A percentile compares a stretch with the other conserved stretches of the same genome.
These are phyloP conservation scores for Plasmopara halstedii DNA, from an alignment of 352 stramenopile genomes.

Conservation along the genomic window DNA sequence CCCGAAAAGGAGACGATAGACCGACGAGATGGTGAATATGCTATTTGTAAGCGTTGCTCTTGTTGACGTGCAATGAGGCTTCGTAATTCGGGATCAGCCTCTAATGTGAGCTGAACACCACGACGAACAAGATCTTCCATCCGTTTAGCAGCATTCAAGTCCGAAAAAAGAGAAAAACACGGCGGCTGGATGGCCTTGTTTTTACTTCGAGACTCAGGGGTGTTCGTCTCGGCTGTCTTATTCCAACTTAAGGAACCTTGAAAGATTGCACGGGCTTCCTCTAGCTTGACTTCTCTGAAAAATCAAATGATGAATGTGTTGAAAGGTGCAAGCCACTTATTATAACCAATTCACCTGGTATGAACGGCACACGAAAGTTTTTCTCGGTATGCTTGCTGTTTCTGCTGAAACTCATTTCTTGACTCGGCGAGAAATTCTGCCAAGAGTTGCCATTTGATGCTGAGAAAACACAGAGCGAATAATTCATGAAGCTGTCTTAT, in stretches of 20 bases:
- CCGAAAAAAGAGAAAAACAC: slow-evolving; percentile 49
- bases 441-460: slow-evolving; percentile 55
- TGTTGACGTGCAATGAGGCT: slow-evolving; percentile 41
- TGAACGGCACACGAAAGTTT: slow-evolving; percentile 42
- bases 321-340: neutral
- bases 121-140: slow-evolving; percentile 57
- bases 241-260: slow-evolving; percentile 43
- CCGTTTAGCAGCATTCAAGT: slow-evolving; percentile 12
- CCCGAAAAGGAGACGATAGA: slow-evolving; percentile 21
- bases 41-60: slow-evolving; percentile 15
- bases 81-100: slow-evolving; percentile 51
- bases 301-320: neutral
- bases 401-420: slow-evolving; percentile 36
- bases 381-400: slow-evolving; percentile 42
- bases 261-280: slow-evolving; percentile 66
- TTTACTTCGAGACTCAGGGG: slow-evolving; percentile 3
- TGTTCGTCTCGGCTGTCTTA: slow-evolving; percentile 5
- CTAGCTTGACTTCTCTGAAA: slow-evolving; percentile 46
- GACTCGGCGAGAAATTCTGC: slow-evolving; percentile 32
- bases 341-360: slow-evolving; percentile 22
- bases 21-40: slow-evolving; percentile 17
- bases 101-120: slow-evolving; percentile 61
- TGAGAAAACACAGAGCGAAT: slow-evolving; percentile 5
- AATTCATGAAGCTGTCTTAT: neutral
- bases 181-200: slow-evolving; percentile 7